Evolutionary conservation across 192 early-diverging fungal species (phyloP).

Genomic region (Umbelopsis ramanniana): DNA sequence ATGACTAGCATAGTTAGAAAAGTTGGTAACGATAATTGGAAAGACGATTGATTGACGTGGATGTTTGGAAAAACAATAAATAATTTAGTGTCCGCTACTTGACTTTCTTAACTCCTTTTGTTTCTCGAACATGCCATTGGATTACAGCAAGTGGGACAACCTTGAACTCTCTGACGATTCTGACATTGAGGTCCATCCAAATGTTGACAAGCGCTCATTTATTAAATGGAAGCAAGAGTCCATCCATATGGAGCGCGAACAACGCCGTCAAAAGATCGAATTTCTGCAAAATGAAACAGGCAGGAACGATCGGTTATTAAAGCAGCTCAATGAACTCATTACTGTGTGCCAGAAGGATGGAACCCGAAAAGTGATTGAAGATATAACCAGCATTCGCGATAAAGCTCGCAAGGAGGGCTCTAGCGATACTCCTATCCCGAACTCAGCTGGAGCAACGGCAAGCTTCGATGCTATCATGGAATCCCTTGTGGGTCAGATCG

Average conservation of each 20-base stretch:
- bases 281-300: conserved; percentile 40
- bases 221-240: conserved; percentile 90
- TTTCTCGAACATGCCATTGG: conserved; percentile 48
- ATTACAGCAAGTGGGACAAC: conserved; percentile 97
- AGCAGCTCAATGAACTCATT: conserved; percentile 31
- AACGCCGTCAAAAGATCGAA: conserved; percentile 68
- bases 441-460: conserved; percentile 33
- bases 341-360: conserved; percentile 26
- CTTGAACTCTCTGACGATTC: conserved; percentile 95
- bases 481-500: conserved; percentile 3
- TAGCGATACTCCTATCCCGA: conserved; percentile 18
- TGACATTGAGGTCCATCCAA: conserved; percentile 95
- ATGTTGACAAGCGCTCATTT: conserved; percentile 91
- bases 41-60: conserved; percentile 8
- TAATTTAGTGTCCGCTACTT: neutral
- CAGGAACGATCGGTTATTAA: conserved; percentile 27
- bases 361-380: conserved; percentile 11
- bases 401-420: conserved; percentile 7
- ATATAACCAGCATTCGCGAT: neutral
- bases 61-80: conserved; percentile 14
- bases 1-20: neutral
- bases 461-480: conserved; percentile 18
- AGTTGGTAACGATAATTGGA: conserved; percentile 10
- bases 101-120: neutral
- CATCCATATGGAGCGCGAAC: conserved; percentile 85